These are phyloP conservation scores for Marasmius fiardii DNA, from an alignment of 1,284 basidiomycete genomes.

Conservation along the genomic window DNA sequence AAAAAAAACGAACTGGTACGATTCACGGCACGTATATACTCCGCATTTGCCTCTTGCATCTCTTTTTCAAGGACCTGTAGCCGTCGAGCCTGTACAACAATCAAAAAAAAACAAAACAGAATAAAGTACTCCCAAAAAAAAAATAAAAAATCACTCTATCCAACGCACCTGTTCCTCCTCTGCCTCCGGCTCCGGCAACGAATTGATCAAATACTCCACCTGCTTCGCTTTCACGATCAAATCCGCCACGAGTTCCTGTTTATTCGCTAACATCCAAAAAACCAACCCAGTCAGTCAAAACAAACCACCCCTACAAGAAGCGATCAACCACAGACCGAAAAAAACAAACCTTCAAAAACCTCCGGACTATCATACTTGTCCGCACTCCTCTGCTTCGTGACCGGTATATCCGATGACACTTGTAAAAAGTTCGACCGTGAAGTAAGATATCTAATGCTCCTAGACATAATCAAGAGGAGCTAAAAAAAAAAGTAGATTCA, in stretches of 20 bases:
- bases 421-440: conserved; percentile 70
- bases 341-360: conserved; percentile 53
- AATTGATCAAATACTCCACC: conserved; percentile 76
- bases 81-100: conserved; percentile 49
- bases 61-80: conserved; percentile 61
- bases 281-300: neutral
- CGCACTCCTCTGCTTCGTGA: conserved; percentile 69
- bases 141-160: too few relatives aligned
- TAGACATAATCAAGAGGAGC: conserved; percentile 82
- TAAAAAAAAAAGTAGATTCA: conserved; percentile 22
- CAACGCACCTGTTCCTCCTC: conserved; percentile 70
- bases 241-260: conserved; percentile 76
- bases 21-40: conserved; percentile 67
- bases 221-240: conserved; percentile 82
- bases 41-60: conserved; percentile 67
- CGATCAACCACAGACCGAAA: neutral
- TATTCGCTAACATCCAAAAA: conserved; percentile 53
- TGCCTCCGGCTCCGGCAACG: conserved; percentile 68
- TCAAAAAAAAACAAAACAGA: too few relatives aligned
- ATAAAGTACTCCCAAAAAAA: too few relatives aligned
- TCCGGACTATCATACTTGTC: conserved; percentile 70
- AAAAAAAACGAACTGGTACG: conserved; percentile 60
- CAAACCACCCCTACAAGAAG: neutral
- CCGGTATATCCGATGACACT: conserved; percentile 66
- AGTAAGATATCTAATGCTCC: conserved; percentile 71